Conservation (phyloP, 2,329 filamentous ascomycete species). For the Aaosphaeria pasadenensis region DNA sequence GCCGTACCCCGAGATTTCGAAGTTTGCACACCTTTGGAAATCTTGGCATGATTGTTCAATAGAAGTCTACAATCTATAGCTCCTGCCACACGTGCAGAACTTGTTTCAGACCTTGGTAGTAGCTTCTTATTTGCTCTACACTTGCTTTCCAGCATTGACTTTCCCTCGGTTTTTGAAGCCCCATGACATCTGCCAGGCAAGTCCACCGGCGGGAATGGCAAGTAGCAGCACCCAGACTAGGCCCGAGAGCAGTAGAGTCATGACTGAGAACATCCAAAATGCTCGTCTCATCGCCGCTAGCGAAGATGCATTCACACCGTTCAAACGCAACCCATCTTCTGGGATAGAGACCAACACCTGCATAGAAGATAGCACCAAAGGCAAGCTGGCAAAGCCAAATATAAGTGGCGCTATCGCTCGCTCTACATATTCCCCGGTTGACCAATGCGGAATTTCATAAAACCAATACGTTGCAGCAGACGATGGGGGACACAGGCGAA, state of each 20-base stretch:
- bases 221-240: conserved; percentile 5
- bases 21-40: not conserved
- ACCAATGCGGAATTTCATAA: conserved; percentile 4
- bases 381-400: conserved; percentile 7
- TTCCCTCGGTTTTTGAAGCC: conserved; percentile 4
- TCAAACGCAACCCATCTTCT: conserved; percentile 2
- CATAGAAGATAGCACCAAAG: conserved; percentile 6
- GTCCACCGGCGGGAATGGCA: conserved; percentile 1
- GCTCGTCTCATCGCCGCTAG: conserved; percentile 3
- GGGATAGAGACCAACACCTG: conserved; percentile 7
- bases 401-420: conserved; percentile 2
- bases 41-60: not conserved
- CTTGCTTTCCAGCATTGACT: not conserved
- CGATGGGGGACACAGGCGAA: conserved; percentile 5
- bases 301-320: not conserved
- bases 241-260: conserved; percentile 4
- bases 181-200: conserved; percentile 7
- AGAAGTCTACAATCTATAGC: not conserved
- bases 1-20: not conserved
- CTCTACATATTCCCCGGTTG: conserved; percentile 2
- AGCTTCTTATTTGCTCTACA: not conserved
- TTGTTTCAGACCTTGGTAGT: not conserved
- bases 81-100: not conserved
- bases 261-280: conserved; percentile 8
- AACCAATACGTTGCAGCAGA: conserved; percentile 1